Evolutionary conservation across 1,284 basidiomycete species (phyloP), one percentile per base, ranked within the genome.

Genomic region (Ganoderma resinaceum): DNA sequence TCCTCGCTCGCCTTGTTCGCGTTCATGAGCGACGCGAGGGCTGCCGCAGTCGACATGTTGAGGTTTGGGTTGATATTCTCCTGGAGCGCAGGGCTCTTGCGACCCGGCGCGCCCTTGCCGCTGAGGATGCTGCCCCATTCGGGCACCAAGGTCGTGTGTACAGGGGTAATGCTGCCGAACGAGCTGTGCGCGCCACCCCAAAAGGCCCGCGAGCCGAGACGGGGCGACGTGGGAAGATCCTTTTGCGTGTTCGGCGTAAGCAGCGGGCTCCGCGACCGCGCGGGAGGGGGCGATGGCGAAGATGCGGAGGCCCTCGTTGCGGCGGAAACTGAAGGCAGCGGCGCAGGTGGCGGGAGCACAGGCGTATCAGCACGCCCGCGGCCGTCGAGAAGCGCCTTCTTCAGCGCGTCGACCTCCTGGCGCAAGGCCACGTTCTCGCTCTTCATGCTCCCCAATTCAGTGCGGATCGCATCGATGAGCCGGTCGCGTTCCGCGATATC

Each of bases 401-500:
- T 97, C 75, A 99, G 86, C 0, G 92, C 87, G 0, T 88, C 84
- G 66, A 98, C 92, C 79, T 97, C 95, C 71, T 93, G 88, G 18
- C 95, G 89, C 53, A 99, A 86, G 23, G 94, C 92, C 59, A 87
- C 82, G 80, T 98, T 98, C 84, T 98, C 96, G 1, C 87, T 87
- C 76, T 89, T 88, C 26, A 91, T 91, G 2, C 87, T 87, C 37
- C 92, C 91, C 29, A 98, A 87, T 79, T 99, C 95, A 40, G 90
- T 86, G 66, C 94, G 91, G 75, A 99, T 94, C 33, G 93, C 91
- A 72, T 95, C 91, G 74, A 99, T 94, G 68, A 98, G 88, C 33
- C 89, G 85, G 82, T 99, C 97, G 52, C 97, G 91, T 76, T 97
- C 95, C 40, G 94, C 92, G 76, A 99, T 95, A 80, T 98, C 95